Percentiles rank a stretch among this genome's conserved stretches.
Conservation (phyloP, 75 land plant species). For the Pinus taeda region DNA sequence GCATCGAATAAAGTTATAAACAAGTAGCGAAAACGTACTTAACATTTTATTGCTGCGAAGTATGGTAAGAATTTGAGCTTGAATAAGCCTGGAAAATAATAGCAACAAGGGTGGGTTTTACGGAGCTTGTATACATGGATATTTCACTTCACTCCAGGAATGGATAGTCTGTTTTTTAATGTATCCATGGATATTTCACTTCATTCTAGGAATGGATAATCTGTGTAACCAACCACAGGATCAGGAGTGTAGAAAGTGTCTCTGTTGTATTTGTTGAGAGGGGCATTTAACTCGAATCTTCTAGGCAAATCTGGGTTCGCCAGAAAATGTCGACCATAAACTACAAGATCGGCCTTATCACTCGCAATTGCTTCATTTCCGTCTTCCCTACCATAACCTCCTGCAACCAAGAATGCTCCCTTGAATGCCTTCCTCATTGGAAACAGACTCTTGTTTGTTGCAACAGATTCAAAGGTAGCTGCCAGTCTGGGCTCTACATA, state of each 20-base stretch:
- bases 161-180: too few relatives aligned
- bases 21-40: too few relatives aligned
- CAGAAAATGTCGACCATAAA: constrained; percentile 40
- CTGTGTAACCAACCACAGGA: constrained; percentile 50
- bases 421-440: constrained; percentile 40
- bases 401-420: constrained; percentile 42
- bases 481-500: constrained; percentile 30
- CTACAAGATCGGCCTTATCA: constrained; percentile 35
- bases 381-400: constrained; percentile 42
- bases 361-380: constrained; percentile 36
- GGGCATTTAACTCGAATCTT: constrained; percentile 45
- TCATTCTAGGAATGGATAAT: constrained; percentile 34
- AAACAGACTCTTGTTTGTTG: constrained; percentile 17
- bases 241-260: constrained; percentile 33
- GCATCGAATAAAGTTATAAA: too few relatives aligned
- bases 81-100: too few relatives aligned
- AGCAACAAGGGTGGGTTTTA: too few relatives aligned
- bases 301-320: constrained; percentile 54
- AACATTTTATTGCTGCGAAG: too few relatives aligned
- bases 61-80: too few relatives aligned
- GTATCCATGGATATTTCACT: background rate
- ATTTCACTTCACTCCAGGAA: too few relatives aligned
- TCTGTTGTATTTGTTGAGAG: constrained; percentile 41
- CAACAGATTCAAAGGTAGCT: background rate
- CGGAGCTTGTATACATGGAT: too few relatives aligned